Base-by-base conservation (phyloP, 1,284 basidiomycete species). In the Boletus sp. region DNA sequence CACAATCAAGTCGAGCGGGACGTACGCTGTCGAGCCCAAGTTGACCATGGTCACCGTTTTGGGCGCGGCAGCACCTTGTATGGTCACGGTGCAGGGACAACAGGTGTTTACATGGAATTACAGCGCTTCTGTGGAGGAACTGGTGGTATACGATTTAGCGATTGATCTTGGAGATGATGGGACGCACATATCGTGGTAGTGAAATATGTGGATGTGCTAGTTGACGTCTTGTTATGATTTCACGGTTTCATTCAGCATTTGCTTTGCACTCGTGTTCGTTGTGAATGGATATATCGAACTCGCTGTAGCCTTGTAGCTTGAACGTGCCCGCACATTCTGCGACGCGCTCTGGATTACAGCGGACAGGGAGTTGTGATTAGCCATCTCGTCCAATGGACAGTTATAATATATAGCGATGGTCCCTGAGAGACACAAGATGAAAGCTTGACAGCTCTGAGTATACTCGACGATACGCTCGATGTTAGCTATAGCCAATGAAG, bases 41-140 rank as follows among this genome's bases (percentile, higher is more conserved):
- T 67, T 86, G 48, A 63, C 73, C 47, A 71, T 76, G 47, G 71
- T 85, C 47, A 82, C 79, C 6, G 66, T 87, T 19, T 71, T 86
- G 30, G 84, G 83, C 2, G 76, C 81, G 14, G 47, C 65, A 14
- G 70, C 69, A 51, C 80, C 80, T 2, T 62, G 53, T 10, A 50
- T 58, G 11, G 77, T 82, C 17, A 54, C 56, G 17, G 58, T 81
- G 27, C 70, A 77, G 46, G 78, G 77, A 19, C 63, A 65, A 46
- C 56, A 8, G 10, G 60, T 75, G 17, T 37, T 57, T n/a, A 67
- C 56, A 30, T 81, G 77, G 76, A 62, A 64, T 6, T 82, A 77
- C 59, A 58, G 67, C 6, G 61, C 68, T 14, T 58, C 63, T 27
- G 68, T 73, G 56, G 64, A 72, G 46, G 74, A 77, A 65, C 66